Evolutionary conservation across 768 basidiomycete species (phyloP), one percentile per base, ranked within the genome.

Genomic region (Heimioporus sp.): DNA sequence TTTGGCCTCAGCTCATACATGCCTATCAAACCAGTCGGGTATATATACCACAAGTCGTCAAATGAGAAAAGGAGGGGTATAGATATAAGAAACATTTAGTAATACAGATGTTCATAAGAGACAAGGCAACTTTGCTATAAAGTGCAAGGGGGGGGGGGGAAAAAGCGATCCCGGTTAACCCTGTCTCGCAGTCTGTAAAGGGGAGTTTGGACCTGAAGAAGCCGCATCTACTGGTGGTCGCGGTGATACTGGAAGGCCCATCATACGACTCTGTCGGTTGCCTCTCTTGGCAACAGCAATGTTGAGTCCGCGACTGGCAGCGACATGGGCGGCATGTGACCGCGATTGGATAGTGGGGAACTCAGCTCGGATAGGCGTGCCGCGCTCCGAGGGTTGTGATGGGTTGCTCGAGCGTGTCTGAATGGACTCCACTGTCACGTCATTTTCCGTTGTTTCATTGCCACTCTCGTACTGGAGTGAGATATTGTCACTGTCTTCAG

Each of bases 401-500:
- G 65, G 51, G 50, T 67, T 62, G 52, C 74, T 77, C 37, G 75
- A 76, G 39, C 71, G 72, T 39, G 77, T 72, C 1, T 60, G 58
- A 44, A 30, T 43, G 41, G 80, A 79, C 49, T 81, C 80, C 21
- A 71, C 64, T 37, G 76, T 77, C 17, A 66, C 70, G 43, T 84
- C 82, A 36, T 76, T 76, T 55, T 85, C 87, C 20, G 81, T 81
- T 16, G 81, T 81, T 58, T 91, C 90, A 35, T 85, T 80, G 28
- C 84, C 87, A 60, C 87, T 90, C 52, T 87, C 89, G 46, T 88
- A 87, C 38, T 82, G 79, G 20, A 81, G 63, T 4, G 85, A 87
- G 49, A 78, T 67, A 48, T 83, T 82, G 46, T 91, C 91, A 35
- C 79, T 81, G 46, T 89, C 89, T 46, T 81, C 80, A 5, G 85